phyloP scores from a whole-genome alignment of 2,329 filamentous ascomycete species.

The Stagonosporopsis cucurbitacearum region DNA sequence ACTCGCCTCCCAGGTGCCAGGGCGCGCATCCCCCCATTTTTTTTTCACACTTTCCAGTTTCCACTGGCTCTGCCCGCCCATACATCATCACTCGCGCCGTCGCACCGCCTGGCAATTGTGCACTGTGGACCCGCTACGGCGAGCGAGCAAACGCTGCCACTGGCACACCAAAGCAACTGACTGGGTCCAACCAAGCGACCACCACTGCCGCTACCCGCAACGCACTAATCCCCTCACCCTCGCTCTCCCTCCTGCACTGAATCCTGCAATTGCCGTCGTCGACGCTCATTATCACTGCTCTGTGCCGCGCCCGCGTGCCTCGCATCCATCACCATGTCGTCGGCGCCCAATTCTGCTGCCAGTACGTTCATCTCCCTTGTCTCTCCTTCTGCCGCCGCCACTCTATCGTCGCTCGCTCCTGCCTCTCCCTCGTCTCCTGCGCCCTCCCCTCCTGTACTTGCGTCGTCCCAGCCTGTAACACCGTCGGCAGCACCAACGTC shows the following conservation, averaged over 20 bases:
- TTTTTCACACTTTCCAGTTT: slow-evolving; percentile 10
- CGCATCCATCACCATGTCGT: slow-evolving; percentile 34
- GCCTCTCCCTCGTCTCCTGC: slow-evolving; percentile 21
- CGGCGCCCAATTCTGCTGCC: slow-evolving; percentile 35
- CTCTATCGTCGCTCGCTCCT: slow-evolving; percentile 17
- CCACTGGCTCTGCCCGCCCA: slow-evolving; percentile 17
- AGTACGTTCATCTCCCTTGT: slow-evolving; percentile 44
- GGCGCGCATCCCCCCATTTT: slow-evolving; percentile 7
- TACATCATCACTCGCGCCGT: slow-evolving; percentile 29
- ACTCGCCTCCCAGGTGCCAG: slow-evolving; percentile 20
- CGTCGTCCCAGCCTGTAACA: slow-evolving; percentile 29
- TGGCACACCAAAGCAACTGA: too few species aligned
- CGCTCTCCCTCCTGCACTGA: slow-evolving; percentile 8
- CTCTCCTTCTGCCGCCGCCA: slow-evolving; percentile 17
- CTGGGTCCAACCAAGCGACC: slow-evolving; percentile 9
- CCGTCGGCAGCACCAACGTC: slow-evolving; percentile 29
- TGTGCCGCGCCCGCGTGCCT: slow-evolving; percentile 17
- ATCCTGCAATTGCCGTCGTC: not conserved
- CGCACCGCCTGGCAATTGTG: slow-evolving; percentile 18
- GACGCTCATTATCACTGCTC: slow-evolving; percentile 19
- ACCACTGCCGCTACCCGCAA: slow-evolving; percentile 16
- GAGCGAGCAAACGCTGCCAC: slow-evolving; percentile 9
- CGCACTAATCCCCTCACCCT: slow-evolving; percentile 31
- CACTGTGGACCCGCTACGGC: slow-evolving; percentile 14
- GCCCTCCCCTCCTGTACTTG: slow-evolving; percentile 21